Conservation (phyloP, 2,329 filamentous ascomycete genomes). For the Botrytis aclada region DNA sequence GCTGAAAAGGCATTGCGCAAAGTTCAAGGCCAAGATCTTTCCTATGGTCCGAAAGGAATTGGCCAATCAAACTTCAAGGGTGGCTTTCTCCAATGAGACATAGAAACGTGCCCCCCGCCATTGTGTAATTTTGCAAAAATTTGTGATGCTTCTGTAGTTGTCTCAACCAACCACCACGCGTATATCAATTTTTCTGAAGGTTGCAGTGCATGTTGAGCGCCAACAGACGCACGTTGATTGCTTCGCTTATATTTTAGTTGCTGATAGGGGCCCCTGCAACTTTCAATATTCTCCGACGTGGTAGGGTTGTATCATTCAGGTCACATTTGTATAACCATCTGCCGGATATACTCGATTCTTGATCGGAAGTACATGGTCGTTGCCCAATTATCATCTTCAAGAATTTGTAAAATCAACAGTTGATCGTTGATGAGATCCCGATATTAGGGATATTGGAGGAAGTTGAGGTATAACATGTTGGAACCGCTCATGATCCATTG, state of each 20-base stretch:
- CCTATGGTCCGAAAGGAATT: conserved; percentile 11
- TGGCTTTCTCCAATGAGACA: conserved; percentile 6
- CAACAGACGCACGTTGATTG: conserved; percentile 20
- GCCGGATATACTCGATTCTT: conserved; percentile 8
- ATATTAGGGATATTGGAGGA: conserved; percentile 9
- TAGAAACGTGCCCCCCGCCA: conserved; percentile 13
- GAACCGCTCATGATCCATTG: conserved; percentile 4
- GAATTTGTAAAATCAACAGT: neutral
- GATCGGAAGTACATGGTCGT: neutral
- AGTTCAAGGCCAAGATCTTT: conserved; percentile 13
- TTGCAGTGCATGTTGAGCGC: conserved; percentile 11
- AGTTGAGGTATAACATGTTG: neutral
- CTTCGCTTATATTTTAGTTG: conserved; percentile 11
- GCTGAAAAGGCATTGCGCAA: conserved; percentile 8
- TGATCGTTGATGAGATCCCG: neutral
- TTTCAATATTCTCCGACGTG: neutral
- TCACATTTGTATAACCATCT: conserved; percentile 9
- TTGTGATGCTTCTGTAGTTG: conserved; percentile 7
- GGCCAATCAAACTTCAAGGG: conserved; percentile 16
- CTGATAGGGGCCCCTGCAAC: conserved; percentile 10
- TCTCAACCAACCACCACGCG: conserved; percentile 7
- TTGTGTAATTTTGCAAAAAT: conserved; percentile 5
- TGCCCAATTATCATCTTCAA: conserved; percentile 6
- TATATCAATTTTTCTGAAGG: conserved; percentile 3
- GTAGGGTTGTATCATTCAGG: neutral